Evolutionary conservation across 139 green algal species (phyloP).

Genomic region (Tetradesmus obliquus): DNA sequence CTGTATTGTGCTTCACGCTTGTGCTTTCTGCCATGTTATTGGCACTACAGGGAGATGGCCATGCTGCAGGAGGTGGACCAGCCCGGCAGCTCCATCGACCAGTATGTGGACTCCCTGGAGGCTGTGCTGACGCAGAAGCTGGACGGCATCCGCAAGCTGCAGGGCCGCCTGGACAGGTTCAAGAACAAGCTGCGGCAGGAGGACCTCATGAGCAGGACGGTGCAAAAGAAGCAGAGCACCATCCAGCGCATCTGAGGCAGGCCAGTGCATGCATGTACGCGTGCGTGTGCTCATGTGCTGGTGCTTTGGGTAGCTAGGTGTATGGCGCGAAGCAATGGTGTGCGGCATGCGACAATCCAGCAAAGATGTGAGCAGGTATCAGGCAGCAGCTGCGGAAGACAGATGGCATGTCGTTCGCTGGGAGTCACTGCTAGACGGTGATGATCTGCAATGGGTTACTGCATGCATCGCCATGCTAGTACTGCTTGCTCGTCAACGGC

Average conservation of each 20-base stretch:
- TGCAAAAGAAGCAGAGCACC: slow-evolving; percentile 51
- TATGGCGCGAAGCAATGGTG: not conserved
- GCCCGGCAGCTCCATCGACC: slow-evolving; percentile 82
- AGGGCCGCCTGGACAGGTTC: slow-evolving; percentile 72
- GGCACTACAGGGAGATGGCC: slow-evolving; percentile 60
- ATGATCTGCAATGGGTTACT: not conserved
- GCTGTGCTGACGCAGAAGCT: slow-evolving; percentile 74
- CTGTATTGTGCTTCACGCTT: no score
- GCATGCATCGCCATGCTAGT: not conserved
- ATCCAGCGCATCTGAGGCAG: not conserved
- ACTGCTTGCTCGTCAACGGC: not conserved
- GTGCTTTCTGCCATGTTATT: not conserved
- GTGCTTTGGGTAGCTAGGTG: not conserved
- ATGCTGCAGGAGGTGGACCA: slow-evolving; percentile 83
- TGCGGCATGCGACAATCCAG: not conserved
- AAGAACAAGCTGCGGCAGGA: slow-evolving; percentile 73
- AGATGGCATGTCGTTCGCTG: not conserved
- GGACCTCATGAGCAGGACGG: slow-evolving; percentile 63
- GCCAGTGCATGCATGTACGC: not conserved
- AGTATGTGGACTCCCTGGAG: slow-evolving; percentile 79
- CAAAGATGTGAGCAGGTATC: not conserved
- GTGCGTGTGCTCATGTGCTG: not conserved
- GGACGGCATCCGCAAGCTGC: slow-evolving; percentile 62
- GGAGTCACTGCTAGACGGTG: not conserved
- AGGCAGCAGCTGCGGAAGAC: not conserved